Evolutionary conservation across 768 basidiomycete genomes (phyloP), one percentile per base, ranked within the genome.

Genomic region (Agaricus sinodeliciosus): DNA sequence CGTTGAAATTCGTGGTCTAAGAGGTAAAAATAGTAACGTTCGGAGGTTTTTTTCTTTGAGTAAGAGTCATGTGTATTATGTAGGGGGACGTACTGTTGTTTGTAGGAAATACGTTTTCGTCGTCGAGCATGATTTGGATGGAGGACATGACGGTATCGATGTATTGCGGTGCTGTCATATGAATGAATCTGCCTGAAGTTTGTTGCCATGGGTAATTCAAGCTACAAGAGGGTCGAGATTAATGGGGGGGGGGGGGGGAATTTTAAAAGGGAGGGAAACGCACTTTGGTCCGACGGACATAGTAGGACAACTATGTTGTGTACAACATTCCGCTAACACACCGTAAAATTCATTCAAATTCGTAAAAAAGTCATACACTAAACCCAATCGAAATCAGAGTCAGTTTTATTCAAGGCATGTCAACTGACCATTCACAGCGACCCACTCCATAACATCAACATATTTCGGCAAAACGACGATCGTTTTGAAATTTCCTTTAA

Each of bases 71-170:
- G 53, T 19, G 19, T 49, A 15, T 22, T 22, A 22, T 22, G 22
- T 1, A 22, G 22, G 43, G 31, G 4, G 58, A 79, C 82, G 57
- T 71, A 90, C 94, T 91, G 47, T 89, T 84, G 71, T 96, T 97
- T 19, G 95, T 97, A 7, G 95, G 95, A 72, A 97, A 97, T 35
- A 86, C 82, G 55, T 73, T 78, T 61, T 96, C 93, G 70, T 98
- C 94, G 63, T 97, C 92, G 34, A 98, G 78, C 28, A 96, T 75
- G 63, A 94, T 94, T 66, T 98, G 95, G 4, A 96, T 81, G 92
- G 94, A 97, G 16, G 94, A 94, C 89, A 97, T 94, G 51, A 98
- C 95, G 65, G 95, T 97, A 75, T 98, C 96, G 57, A 97, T 93
- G 70, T 98, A 98, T 8, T 92, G 94, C 4, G 94, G 92, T 12